Conservation (phyloP, 129 eudicot species). For the Calendula officinalis region DNA sequence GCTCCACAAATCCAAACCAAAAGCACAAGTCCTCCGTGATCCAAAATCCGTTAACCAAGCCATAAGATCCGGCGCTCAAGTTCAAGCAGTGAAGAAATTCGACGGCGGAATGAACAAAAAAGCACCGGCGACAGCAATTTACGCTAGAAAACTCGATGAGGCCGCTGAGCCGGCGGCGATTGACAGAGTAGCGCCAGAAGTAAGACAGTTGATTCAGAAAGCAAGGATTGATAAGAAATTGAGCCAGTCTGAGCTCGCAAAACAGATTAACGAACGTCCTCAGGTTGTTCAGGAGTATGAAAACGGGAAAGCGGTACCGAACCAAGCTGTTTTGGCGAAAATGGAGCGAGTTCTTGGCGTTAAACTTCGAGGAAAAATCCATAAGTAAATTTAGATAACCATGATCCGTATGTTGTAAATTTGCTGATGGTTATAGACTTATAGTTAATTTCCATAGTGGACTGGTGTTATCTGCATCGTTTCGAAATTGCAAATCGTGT, state of each 20-base stretch:
- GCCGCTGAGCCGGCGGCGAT: constrained; percentile 64
- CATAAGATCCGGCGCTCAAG: constrained; percentile 51
- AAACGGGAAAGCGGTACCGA: constrained; percentile 71
- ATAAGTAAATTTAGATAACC: constrained; percentile 14
- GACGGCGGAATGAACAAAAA: constrained; percentile 62
- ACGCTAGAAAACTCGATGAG: constrained; percentile 61
- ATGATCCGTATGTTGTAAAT: neutral
- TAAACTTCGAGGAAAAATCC: constrained; percentile 50
- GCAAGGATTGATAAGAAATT: constrained; percentile 63
- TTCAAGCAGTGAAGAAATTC: constrained; percentile 57
- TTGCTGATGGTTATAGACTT: neutral
- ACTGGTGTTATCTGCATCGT: no score
- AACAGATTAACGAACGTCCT: constrained; percentile 59
- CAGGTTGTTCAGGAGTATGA: constrained; percentile 81
- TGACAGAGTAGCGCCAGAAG: constrained; percentile 47
- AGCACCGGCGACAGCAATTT: constrained; percentile 46
- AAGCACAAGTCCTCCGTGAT: constrained; percentile 46
- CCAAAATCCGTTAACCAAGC: constrained; percentile 61
- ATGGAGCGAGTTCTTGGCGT: constrained; percentile 69
- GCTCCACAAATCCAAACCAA: constrained; percentile 53
- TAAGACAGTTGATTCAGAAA: constrained; percentile 58
- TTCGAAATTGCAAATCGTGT: no score
- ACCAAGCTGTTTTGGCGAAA: constrained; percentile 55
- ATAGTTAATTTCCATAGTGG: no score
- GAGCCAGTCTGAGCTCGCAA: constrained; percentile 67